Evolutionary conservation across 2,329 filamentous ascomycete genomes (phyloP), one percentile per base, ranked within the genome.

Genomic region (Penicillium sp.): DNA sequence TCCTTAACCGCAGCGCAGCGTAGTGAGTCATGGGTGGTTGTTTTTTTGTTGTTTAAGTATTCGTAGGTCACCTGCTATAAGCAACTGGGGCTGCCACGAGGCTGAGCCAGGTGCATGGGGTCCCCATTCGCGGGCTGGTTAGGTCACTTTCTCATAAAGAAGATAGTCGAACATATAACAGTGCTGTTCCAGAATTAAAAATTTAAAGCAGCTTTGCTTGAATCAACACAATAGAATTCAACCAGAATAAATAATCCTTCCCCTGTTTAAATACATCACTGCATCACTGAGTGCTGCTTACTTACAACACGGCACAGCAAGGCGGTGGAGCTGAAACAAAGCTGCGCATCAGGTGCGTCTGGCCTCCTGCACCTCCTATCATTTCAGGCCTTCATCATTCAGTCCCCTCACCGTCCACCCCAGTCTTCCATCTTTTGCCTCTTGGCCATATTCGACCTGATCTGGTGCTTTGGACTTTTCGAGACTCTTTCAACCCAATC

Each of bases 341-440:
- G 58, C 55, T 65, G 63, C 63, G 44, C 62, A 62, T 65, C 62
- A 62, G 63, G 63, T 64, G 60, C 58, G 18, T 58, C 48, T 64
- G 63, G 48, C 55, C 56, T 51, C 63, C 63, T 64, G 60, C 56
- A 65, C 63, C 63, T 65, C 63, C 63, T 65, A 65, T 65, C 63
- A 65, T 65, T 65, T 65, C 63, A 65, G 63, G 63, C 63, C 48
- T 60, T 62, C 62, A 64, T 65, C 62, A 63, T 62, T 59, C 54
- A 57, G 55, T 63, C 58, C 61, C 61, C 60, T 58, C 63, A 62
- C 60, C 58, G 56, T 52, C 51, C 48, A 51, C 56, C 49, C 36
- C 31, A 29, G 43, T 56, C 48, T 53, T 55, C 51, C 52, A 56
- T 59, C 61, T 56, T 50, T 52, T 49, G n/a, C 51, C 47, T 43